Conservation (phyloP, 2,329 filamentous ascomycete genomes). For the Aspergillus eucalypticola region DNA sequence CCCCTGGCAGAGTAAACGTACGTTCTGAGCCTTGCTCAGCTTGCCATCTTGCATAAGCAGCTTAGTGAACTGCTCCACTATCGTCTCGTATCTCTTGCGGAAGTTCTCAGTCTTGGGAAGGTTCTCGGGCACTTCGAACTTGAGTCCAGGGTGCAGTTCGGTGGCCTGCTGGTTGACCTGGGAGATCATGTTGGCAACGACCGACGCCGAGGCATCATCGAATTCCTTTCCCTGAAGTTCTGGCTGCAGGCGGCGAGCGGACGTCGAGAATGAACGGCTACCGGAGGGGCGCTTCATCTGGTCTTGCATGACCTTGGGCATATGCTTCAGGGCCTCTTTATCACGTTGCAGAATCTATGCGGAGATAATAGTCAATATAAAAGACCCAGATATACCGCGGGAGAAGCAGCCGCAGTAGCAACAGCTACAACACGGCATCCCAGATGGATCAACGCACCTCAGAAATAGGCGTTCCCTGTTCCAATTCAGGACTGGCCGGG, state of each 20-base stretch:
- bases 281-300: slow-evolving; percentile 50
- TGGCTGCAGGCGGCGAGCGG: slow-evolving; percentile 42
- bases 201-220: slow-evolving; percentile 34
- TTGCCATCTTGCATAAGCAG: slow-evolving; percentile 91
- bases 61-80: slow-evolving; percentile 84
- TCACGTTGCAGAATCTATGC: slow-evolving; percentile 64
- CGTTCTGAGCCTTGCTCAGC: slow-evolving; percentile 83
- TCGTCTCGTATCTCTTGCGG: slow-evolving; percentile 80
- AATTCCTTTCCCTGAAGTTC: slow-evolving; percentile 20
- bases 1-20: slow-evolving; percentile 42
- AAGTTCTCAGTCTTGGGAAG: slow-evolving; percentile 65
- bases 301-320: slow-evolving; percentile 67
- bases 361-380: slow-evolving; percentile 9
- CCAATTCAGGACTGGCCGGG: slow-evolving; percentile 58
- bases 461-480: slow-evolving; percentile 66
- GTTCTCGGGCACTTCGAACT: slow-evolving; percentile 72
- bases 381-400: not conserved
- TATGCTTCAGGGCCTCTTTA: slow-evolving; percentile 60
- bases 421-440: not conserved
- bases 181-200: slow-evolving; percentile 40
- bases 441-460: slow-evolving; percentile 50
- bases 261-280: slow-evolving; percentile 61
- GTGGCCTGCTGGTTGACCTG: slow-evolving; percentile 34
- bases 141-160: slow-evolving; percentile 61
- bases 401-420: not conserved